A percentile compares a stretch with the other conserved stretches of the same genome.
phyloP scores from a whole-genome alignment of 2,329 filamentous ascomycete species.

The Aspergillus awamori region DNA sequence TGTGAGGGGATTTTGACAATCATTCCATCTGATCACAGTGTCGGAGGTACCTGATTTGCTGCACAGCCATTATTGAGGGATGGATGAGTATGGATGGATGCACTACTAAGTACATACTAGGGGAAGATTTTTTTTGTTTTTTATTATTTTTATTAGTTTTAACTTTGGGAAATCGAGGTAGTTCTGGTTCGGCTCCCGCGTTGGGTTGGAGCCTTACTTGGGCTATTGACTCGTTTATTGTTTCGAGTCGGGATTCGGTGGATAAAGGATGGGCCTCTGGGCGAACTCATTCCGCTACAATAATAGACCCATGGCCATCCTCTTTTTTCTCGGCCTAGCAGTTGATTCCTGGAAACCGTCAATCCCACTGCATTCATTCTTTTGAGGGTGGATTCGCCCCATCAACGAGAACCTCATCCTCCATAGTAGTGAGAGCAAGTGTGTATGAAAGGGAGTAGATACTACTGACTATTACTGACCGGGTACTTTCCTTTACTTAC shows the following conservation, averaged over 20 bases:
- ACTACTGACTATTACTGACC: too few relatives aligned
- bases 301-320: conserved; percentile 7
- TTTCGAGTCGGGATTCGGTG: conserved; percentile 12
- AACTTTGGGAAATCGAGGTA: background rate
- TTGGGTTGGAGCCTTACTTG: conserved; percentile 20
- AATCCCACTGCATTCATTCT: background rate
- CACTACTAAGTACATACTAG: background rate
- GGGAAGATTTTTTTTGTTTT: background rate
- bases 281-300: background rate
- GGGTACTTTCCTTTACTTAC: too few relatives aligned
- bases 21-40: background rate
- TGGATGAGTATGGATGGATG: background rate
- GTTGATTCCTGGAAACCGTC: background rate
- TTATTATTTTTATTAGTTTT: background rate
- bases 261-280: conserved; percentile 3
- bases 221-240: conserved; percentile 22
- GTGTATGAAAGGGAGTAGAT: too few relatives aligned
- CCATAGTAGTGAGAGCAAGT: too few relatives aligned
- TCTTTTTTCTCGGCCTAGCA: background rate
- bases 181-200: background rate
- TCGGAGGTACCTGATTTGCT: background rate
- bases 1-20: background rate
- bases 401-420: too few relatives aligned
- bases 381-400: background rate
- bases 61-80: background rate